Percentiles rank a stretch among this genome's conserved stretches.
Conservation (phyloP, 2,329 filamentous ascomycete species). For the Xylaria digitata region DNA sequence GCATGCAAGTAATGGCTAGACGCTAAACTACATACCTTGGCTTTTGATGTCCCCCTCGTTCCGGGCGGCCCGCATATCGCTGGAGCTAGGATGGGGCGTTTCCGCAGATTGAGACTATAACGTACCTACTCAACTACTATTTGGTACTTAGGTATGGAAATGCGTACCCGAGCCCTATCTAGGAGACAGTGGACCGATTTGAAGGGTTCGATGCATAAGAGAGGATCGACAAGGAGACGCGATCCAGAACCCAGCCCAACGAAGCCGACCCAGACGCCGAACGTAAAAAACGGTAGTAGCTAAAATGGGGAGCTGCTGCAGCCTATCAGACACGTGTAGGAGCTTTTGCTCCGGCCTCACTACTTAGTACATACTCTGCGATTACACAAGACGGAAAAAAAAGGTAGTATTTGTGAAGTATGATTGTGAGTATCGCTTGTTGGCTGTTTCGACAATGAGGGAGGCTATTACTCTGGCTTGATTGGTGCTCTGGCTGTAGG, state of each 20-base stretch:
- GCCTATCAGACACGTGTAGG: constrained; percentile 45
- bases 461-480: constrained; percentile 15
- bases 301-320: constrained; percentile 35
- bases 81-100: constrained; percentile 14
- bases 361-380: constrained; percentile 36
- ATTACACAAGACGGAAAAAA: constrained; percentile 43
- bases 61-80: constrained; percentile 21
- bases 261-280: constrained; percentile 16
- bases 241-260: constrained; percentile 32
- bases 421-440: constrained; percentile 32
- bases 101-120: constrained; percentile 11
- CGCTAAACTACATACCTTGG: constrained; percentile 23
- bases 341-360: constrained; percentile 47
- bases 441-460: constrained; percentile 29
- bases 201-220: constrained; percentile 27
- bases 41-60: constrained; percentile 14
- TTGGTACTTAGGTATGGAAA: neutral
- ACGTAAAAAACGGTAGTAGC: constrained; percentile 27
- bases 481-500: constrained; percentile 29
- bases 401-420: constrained; percentile 28
- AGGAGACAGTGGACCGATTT: constrained; percentile 32
- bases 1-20: constrained; percentile 19
- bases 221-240: constrained; percentile 34
- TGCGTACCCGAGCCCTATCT: too few relatives aligned
- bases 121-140: constrained; percentile 4